phyloP scores from a whole-genome alignment of 2,329 filamentous ascomycete genomes.

The Fusarium poae region DNA sequence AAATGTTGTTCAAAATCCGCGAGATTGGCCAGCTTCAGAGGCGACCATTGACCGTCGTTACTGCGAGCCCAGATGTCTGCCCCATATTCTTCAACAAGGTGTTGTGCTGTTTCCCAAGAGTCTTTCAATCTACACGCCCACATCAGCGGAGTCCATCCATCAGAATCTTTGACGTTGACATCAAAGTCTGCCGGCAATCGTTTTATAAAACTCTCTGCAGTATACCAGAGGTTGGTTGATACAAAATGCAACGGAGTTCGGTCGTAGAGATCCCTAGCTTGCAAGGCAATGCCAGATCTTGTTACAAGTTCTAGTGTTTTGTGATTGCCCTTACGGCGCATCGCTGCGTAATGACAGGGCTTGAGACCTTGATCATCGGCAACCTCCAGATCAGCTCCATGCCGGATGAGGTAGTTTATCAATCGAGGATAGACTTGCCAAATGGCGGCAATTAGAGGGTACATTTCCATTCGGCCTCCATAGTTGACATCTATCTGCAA shows the following conservation, averaged over 20 bases:
- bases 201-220: neutral
- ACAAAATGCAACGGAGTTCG: constrained; percentile 2
- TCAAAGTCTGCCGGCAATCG: neutral
- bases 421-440: rapidly evolving
- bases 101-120: neutral
- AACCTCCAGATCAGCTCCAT: neutral
- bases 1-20: rapidly evolving
- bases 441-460: neutral
- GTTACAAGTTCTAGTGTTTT: neutral
- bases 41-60: constrained; percentile 6
- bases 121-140: neutral
- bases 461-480: neutral
- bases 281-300: neutral
- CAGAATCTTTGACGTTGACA: neutral
- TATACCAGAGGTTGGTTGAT: neutral
- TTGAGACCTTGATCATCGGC: neutral
- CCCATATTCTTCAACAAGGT: neutral
- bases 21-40: neutral
- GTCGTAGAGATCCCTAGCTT: neutral
- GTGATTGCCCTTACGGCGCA: no score
- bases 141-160: constrained; percentile 15
- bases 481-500: neutral
- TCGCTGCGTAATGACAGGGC: neutral
- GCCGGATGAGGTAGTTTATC: neutral
- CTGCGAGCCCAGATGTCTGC: constrained; percentile 8